phyloP scores from a whole-genome alignment of 2,329 filamentous ascomycete genomes.

The Clonostachys byssicola region DNA sequence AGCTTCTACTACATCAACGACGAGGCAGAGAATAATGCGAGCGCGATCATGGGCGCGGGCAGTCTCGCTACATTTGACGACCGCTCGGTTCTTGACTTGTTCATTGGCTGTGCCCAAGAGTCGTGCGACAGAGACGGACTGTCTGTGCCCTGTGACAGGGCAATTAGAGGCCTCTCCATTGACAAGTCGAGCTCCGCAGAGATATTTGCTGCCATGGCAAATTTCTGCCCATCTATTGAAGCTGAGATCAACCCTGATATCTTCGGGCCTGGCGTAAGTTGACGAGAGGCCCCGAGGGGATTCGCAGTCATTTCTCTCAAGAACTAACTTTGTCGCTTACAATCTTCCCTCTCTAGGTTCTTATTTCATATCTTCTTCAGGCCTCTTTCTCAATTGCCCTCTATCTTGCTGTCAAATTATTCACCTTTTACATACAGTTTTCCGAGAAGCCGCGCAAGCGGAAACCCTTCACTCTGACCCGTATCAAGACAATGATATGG shows the following conservation, averaged over 20 bases:
- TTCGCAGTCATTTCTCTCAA: not conserved
- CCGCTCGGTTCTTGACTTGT: conserved; percentile 19
- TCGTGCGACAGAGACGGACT: conserved; percentile 26
- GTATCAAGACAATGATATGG: conserved; percentile 29
- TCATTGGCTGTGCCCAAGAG: conserved; percentile 26
- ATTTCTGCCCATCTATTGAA: conserved; percentile 26
- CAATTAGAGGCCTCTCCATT: conserved; percentile 16
- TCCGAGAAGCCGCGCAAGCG: conserved; percentile 14
- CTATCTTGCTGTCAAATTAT: conserved; percentile 25
- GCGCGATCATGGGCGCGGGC: conserved; percentile 24
- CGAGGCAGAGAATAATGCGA: conserved; percentile 28
- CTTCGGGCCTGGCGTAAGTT: conserved; percentile 29
- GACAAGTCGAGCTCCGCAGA: conserved; percentile 15
- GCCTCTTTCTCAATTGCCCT: conserved; percentile 25
- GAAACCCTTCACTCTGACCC: conserved; percentile 14
- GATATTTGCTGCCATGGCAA: conserved; percentile 24
- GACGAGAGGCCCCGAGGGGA: conserved; percentile 16
- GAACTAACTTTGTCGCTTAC: not conserved
- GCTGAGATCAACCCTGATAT: conserved; percentile 32
- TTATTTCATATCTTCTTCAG: conserved; percentile 31
- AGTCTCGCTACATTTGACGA: conserved; percentile 22
- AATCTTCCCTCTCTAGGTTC: conserved; percentile 14
- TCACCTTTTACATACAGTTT: conserved; percentile 25
- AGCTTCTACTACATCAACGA: conserved; percentile 19
- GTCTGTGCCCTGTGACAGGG: conserved; percentile 18